Evolutionary conservation across 495 filamentous ascomycete genomes (phyloP).

Genomic region (Bacidia rubella): DNA sequence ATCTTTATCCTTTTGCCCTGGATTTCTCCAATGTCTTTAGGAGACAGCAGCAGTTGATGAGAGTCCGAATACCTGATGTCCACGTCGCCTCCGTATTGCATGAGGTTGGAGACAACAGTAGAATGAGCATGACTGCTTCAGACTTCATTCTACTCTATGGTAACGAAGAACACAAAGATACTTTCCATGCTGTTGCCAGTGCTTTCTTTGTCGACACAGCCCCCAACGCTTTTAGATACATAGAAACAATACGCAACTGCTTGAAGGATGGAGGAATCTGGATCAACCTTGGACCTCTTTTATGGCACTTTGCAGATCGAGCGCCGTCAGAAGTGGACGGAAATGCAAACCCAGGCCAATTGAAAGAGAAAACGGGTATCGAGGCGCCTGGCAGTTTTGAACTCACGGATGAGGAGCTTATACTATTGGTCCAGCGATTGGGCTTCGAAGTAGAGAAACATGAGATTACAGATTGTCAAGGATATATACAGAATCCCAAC

Average conservation of each 20-base stretch:
- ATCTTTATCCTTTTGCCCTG: conserved; percentile 65
- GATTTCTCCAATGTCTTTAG: conserved; percentile 66
- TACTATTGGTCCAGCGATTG: conserved; percentile 55
- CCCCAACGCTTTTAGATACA: conserved; percentile 77
- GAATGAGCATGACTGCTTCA: conserved; percentile 75
- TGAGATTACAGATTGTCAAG: conserved; percentile 33
- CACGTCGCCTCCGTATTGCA: conserved; percentile 48
- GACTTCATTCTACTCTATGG: conserved; percentile 74
- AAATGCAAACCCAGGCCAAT: conserved; percentile 5
- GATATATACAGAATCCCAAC: conserved; percentile 71
- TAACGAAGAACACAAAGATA: conserved; percentile 37
- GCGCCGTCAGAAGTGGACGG: conserved; percentile 12
- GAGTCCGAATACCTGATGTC: conserved; percentile 61
- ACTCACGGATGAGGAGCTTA: conserved; percentile 74
- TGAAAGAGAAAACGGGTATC: conserved; percentile 32
- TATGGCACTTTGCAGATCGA: conserved; percentile 70
- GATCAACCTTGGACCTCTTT: conserved; percentile 78
- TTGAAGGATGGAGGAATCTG: conserved; percentile 67
- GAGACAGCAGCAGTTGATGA: conserved; percentile 55
- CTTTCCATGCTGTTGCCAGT: conserved; percentile 70
- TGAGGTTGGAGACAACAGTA: conserved; percentile 23
- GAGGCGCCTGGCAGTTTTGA: conserved; percentile 77
- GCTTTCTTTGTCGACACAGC: conserved; percentile 97
- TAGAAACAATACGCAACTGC: conserved; percentile 67
- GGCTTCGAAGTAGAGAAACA: conserved; percentile 59